Evolutionary conservation across 208 protist genomes (phyloP), one percentile per base, ranked within the genome.

Genomic region (Trypanosoma theileri): DNA sequence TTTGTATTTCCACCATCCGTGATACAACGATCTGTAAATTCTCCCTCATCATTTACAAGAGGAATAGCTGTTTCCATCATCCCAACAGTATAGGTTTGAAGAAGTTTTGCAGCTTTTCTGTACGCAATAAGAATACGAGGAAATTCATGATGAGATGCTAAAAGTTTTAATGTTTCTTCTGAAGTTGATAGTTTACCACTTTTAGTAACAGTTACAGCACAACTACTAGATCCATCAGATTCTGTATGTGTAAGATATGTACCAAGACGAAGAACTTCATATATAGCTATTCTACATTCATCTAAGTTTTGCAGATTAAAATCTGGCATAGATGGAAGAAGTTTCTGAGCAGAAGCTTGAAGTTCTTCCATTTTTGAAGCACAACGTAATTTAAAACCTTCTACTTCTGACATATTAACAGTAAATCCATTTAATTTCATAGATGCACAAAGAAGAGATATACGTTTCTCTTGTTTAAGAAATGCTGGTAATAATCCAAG

Each of bases 241-340:
- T 22, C 60, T 7, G 46, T 45, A 10, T 79, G 46, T 35, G 66
- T 51, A n/a, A 94, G 70, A 54, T 86, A 62, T 54, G 70, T 77
- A 22, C 88, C 88, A n/a, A 97, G 82, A 24, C 81, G 64, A 17
- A 97, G 85, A n/a, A 92, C 77, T n/a, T 94, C 85, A 62, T 92
- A 97, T 6, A 97, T 62, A 10, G 85, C 88, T 13, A 72, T 64
- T 19, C 89, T 83, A 44, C 86, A 90, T 63, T 97, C 86, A 28
- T 97, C 90, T 52, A 77, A 68, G 66, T 86, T 94, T 63, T 95
- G 92, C 40, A 94, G 81, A 68, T 97, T 97, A 80, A 97, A 95
- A 24, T 79, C 66, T 19, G 66, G 68, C 71, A 81, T 73, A 45
- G 72, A 77, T 4, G 85, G 85, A 24, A 93, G 78, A 13, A 86